Evolutionary conservation across 2,329 filamentous ascomycete genomes (phyloP).

Genomic region (Cladosporium sp.): DNA sequence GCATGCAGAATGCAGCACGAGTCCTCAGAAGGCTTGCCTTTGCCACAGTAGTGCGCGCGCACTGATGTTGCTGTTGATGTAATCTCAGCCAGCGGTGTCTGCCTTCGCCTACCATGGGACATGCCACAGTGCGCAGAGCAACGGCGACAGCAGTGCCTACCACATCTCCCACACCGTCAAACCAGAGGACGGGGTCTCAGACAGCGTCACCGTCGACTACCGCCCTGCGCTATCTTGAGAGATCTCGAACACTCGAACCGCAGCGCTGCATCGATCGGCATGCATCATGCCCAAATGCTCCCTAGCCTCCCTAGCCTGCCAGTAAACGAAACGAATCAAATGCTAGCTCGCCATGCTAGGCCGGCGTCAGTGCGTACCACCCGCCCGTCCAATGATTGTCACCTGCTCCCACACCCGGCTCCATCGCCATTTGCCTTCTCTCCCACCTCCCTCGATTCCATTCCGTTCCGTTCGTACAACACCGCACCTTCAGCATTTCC

Average conservation of each 20-base stretch:
- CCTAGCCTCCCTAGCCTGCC: background rate
- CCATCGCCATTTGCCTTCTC: constrained; percentile 6
- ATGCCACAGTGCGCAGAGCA: constrained; percentile 11
- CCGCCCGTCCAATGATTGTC: constrained; percentile 8
- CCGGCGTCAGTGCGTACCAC: background rate
- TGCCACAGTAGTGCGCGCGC: constrained; percentile 1
- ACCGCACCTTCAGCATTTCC: constrained; percentile 9
- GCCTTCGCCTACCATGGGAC: background rate
- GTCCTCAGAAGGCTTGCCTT: constrained; percentile 4
- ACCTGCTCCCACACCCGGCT: constrained; percentile 9
- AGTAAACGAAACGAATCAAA: background rate
- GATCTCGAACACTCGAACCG: constrained; percentile 16
- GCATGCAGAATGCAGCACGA: constrained; percentile 12
- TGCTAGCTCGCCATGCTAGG: constrained; percentile 3
- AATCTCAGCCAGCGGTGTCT: constrained; percentile 4
- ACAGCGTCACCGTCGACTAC: background rate
- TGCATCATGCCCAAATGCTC: background rate
- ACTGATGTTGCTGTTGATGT: background rate
- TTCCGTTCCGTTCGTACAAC: constrained; percentile 10
- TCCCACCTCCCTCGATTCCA: constrained; percentile 1
- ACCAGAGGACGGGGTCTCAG: constrained; percentile 11
- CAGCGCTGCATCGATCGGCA: constrained; percentile 16
- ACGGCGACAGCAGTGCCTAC: constrained; percentile 2
- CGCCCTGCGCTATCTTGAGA: constrained; percentile 13
- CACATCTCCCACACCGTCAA: background rate